Evolutionary conservation across 2,329 filamentous ascomycete genomes (phyloP).

Genomic region (Huntiella savannae): DNA sequence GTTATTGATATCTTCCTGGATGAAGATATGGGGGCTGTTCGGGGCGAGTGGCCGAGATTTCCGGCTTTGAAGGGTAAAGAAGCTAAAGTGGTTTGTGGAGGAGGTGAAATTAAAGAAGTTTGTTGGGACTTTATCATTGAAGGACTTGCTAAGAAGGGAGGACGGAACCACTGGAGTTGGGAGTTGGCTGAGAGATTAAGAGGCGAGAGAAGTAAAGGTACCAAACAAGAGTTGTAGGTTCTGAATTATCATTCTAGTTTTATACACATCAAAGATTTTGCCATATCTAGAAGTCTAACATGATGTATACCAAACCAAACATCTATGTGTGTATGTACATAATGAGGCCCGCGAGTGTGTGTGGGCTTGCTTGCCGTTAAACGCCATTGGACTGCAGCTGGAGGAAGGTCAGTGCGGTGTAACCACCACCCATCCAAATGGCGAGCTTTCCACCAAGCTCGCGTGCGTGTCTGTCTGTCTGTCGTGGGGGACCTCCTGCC

Average conservation of each 20-base stretch:
- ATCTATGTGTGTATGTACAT: no score
- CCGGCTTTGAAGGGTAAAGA: conserved; percentile 18
- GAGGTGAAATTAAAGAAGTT: conserved; percentile 23
- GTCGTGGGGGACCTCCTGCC: no score
- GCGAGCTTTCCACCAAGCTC: no score
- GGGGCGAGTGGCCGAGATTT: conserved; percentile 35
- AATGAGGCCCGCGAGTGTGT: no score
- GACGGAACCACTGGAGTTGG: conserved; percentile 25
- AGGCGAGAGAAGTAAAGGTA: conserved; percentile 14
- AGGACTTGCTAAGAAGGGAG: conserved; percentile 20
- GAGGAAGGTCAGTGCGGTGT: no score
- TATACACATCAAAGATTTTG: no score
- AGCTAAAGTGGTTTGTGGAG: conserved; percentile 18
- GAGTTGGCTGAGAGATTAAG: conserved; percentile 22
- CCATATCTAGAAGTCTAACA: no score
- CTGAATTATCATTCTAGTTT: not conserved
- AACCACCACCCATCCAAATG: no score
- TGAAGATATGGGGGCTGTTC: conserved; percentile 38
- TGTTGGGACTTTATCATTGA: conserved; percentile 40
- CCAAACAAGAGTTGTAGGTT: conserved; percentile 9
- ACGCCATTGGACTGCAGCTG: no score
- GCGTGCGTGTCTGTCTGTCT: no score
- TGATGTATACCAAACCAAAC: no score
- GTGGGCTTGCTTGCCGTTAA: no score
- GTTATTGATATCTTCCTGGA: conserved; percentile 50